Base-by-base conservation (phyloP, 179 eudicot species). In the Beta macrorhiza region DNA sequence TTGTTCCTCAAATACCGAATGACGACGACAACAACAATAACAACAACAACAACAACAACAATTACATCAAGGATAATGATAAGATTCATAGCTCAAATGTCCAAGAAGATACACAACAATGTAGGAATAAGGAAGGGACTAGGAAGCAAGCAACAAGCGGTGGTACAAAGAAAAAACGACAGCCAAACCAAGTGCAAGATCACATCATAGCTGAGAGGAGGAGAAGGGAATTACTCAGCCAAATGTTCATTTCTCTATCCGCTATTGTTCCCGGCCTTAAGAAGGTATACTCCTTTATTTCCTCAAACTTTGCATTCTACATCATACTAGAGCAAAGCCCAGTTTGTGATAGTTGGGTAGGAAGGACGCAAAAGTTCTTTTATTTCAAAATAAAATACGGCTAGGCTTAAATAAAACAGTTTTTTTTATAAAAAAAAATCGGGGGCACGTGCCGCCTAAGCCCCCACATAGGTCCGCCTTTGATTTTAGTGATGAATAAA, bases 261-360 rank as follows among this genome's bases (percentile, higher is more conserved):
- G 79, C 86, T 20, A 53, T 86, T 42, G 70, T 88, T 62, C 90
- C 89, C 17, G 87, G 87, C 74, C 87, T 88, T 11, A 88, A 88
- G 58, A 88, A 86, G 90, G 89, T 86, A 84, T 37, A 37, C 42
- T 37, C 42, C 42, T 37, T 37, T 37, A 3, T 37, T 37, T 37
- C 4, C 42, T 37, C 42, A 37, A 37, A 37, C 42, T 37, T 37
- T 37, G 2, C 4, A 3, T 37, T 37, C 42, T 37, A 37, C 42
- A 37, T 37, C 42, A 37, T 37, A 37, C 42, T 37, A 37, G 42
- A 37, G 2, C 42, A 37, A 37, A 37, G 3, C 42, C 42, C 42
- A 37, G 2, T 37, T 37, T 37, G 42, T 37, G 4, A 37, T 2
- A 37, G 42, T 4, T 3, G 2, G 42, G 0, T 1, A 37, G 42